Base-by-base conservation (phyloP, 192 early-diverging fungal species). In the Helicostylum pulchrum region DNA sequence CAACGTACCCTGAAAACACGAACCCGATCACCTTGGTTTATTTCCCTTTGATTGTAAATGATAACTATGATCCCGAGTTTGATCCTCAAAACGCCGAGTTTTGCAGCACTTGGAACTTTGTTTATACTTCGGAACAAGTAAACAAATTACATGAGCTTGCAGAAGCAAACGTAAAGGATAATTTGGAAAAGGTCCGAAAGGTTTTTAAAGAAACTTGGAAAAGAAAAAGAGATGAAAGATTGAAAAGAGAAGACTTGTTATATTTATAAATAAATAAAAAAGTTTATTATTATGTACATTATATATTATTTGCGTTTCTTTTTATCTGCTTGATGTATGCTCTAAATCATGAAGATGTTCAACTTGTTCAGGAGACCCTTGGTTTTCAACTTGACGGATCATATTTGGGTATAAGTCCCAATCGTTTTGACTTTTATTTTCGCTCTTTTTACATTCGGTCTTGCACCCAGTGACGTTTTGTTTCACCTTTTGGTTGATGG, bases 41-140 rank as follows among this genome's bases (percentile, higher is more conserved):
- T 58, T 73, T 87, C 48, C 89, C 87, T 7, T 73, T 88, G 20
- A 75, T 89, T 57, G 67, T 76, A 0, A 91, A 91, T 46, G 66
- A 80, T 34, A 60, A 74, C 17, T 74, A 72, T 9, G 57, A 66
- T 15, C 46, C 75, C 6, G 73, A 73, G 0, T 89, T 89, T 77
- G 80, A 86, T 66, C 89, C 89, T 2, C 76, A 72, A 63, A 81
- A 67, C 1, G 84, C 79, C 2, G 77, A 80, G 36, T 88, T 89
- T 51, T 84, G 81, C 39, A 79, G 77, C 7, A 89, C 88, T 0
- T 86, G 79, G 39, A 91, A 91, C 65, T 85, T 86, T 73, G 76
- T 78, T 63, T 84, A 87, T 67, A 86, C 76, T 17, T 59, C 74
- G 20, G 85, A 84, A 48, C 86, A 91, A 66, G 79, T 91, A 14